phyloP scores from a whole-genome alignment of 441 rosid species.

The Melianthus villosus region DNA sequence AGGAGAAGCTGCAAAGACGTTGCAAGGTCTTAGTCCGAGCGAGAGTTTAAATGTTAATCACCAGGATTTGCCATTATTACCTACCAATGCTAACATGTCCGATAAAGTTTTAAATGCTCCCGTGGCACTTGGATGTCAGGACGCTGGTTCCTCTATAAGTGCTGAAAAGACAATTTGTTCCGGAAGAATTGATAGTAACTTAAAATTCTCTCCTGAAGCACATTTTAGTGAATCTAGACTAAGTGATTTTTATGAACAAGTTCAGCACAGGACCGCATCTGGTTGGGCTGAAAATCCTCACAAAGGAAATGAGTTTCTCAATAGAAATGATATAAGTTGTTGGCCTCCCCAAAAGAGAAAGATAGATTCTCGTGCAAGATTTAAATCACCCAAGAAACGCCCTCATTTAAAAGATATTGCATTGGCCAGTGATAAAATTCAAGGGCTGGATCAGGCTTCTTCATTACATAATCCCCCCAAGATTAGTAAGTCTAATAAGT shows the following conservation, averaged over 20 bases:
- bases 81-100: too few species aligned
- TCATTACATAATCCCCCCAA: too few species aligned
- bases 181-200: slow-evolving; percentile 14
- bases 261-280: slow-evolving; percentile 10
- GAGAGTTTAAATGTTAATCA: too few species aligned
- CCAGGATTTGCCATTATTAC: too few species aligned
- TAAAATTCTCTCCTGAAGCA: slow-evolving; percentile 15
- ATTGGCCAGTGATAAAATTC: too few species aligned
- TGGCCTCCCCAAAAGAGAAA: slow-evolving; percentile 23
- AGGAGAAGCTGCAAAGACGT: slow-evolving; percentile 16
- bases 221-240: slow-evolving; percentile 10
- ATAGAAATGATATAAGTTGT: slow-evolving; percentile 16
- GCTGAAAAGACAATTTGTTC: slow-evolving; percentile 22
- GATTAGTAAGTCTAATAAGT: too few species aligned
- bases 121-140: slow-evolving; percentile 14
- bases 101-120: slow-evolving; percentile 9
- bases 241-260: slow-evolving; percentile 14
- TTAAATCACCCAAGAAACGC: too few species aligned
- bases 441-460: too few species aligned
- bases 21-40: too few species aligned
- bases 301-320: slow-evolving; percentile 14
- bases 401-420: too few species aligned
- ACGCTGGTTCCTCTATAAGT: slow-evolving; percentile 14
- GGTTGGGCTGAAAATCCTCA: slow-evolving; percentile 15
- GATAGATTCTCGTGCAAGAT: too few species aligned